Evolutionary conservation across 2,329 filamentous ascomycete genomes (phyloP).

Genomic region (Emergomyces orientalis): DNA sequence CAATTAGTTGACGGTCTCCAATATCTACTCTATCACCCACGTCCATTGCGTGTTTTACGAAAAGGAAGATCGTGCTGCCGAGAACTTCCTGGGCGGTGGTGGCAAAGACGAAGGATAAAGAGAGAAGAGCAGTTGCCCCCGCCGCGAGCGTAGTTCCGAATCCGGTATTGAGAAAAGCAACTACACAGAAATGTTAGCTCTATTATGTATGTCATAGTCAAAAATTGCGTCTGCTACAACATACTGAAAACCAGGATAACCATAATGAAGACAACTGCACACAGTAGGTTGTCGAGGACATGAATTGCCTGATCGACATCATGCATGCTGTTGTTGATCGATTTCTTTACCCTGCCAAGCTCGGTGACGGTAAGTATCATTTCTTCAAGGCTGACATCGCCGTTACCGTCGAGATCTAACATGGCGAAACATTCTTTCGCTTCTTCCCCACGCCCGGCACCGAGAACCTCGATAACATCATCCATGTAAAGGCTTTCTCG

Average conservation of each 20-base stretch:
- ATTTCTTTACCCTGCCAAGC: constrained; percentile 75
- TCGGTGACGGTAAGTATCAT: constrained; percentile 84
- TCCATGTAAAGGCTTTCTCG: constrained; percentile 68
- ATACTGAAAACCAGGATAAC: constrained; percentile 72
- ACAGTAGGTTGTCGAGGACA: constrained; percentile 78
- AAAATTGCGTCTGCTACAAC: constrained; percentile 23
- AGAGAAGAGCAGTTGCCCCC: constrained; percentile 83
- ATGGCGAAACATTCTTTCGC: constrained; percentile 76
- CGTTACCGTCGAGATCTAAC: constrained; percentile 80
- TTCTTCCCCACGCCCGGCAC: constrained; percentile 59
- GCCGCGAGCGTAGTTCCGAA: constrained; percentile 81
- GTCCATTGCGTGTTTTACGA: constrained; percentile 97
- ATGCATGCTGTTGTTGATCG: constrained; percentile 87
- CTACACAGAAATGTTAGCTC: constrained; percentile 31
- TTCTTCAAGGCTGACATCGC: constrained; percentile 89
- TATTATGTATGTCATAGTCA: constrained; percentile 16
- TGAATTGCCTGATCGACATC: constrained; percentile 92
- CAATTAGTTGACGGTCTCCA: constrained; percentile 56
- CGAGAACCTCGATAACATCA: constrained; percentile 82
- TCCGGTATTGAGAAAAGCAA: constrained; percentile 79
- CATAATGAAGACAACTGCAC: constrained; percentile 70
- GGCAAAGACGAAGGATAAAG: constrained; percentile 93
- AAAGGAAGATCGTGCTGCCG: constrained; percentile 97
- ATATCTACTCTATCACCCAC: constrained; percentile 92
- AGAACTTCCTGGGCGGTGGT: constrained; percentile 88